Evolutionary conservation across 768 basidiomycete species (phyloP).

Genomic region (Saitozyma podzolica): DNA sequence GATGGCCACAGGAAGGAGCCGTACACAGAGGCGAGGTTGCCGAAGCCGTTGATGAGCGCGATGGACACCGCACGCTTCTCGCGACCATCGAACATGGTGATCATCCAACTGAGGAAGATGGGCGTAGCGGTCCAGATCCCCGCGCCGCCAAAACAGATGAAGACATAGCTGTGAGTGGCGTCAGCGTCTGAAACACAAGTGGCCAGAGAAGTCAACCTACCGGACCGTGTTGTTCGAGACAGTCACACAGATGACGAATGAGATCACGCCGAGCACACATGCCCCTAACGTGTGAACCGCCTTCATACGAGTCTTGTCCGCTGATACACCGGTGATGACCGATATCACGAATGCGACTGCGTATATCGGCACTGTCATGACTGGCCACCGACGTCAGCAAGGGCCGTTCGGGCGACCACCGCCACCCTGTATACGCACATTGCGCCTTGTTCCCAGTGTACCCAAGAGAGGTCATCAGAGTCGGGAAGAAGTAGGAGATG

Average conservation of each 20-base stretch:
- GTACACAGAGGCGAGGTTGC: conserved; percentile 42
- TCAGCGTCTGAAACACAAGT: no score
- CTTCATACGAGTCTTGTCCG: conserved; percentile 45
- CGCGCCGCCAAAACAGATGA: conserved; percentile 50
- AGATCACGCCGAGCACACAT: conserved; percentile 19
- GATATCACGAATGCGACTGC: conserved; percentile 44
- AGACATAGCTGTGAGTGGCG: conserved; percentile 26
- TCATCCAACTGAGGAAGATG: conserved; percentile 47
- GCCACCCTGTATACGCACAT: conserved; percentile 1
- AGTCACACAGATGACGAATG: conserved; percentile 44
- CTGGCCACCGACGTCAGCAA: conserved; percentile 34
- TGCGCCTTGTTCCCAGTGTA: conserved; percentile 4
- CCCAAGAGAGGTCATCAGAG: conserved; percentile 40
- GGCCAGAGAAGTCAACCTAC: no score
- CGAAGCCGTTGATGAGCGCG: conserved; percentile 50
- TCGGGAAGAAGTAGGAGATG: conserved; percentile 52
- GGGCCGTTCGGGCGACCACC: background rate
- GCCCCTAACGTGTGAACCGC: conserved; percentile 41
- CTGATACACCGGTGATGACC: conserved; percentile 31
- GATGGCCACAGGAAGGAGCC: conserved; percentile 53
- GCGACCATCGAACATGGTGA: conserved; percentile 48
- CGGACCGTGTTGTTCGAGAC: conserved; percentile 32
- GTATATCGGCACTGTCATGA: conserved; percentile 52
- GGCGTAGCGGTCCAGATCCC: conserved; percentile 52
- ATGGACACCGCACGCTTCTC: conserved; percentile 50